These are phyloP conservation scores for Cetraspora pellucida DNA, from an alignment of 192 early-diverging fungal species.

Conservation along the genomic window DNA sequence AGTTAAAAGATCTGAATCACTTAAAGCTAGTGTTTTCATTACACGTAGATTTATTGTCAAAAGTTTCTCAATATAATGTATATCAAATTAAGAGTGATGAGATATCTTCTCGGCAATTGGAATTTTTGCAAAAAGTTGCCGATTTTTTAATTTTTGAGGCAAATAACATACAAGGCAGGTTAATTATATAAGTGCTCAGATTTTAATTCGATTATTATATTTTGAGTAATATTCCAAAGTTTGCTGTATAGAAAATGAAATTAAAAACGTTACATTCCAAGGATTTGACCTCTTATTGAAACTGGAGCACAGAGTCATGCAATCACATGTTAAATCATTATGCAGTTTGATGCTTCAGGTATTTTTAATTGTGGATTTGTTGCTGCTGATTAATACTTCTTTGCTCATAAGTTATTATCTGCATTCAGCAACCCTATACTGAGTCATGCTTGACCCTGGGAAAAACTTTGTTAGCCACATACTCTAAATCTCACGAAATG, in stretches of 20 bases:
- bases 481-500: conserved; percentile 27
- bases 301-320: too few species aligned
- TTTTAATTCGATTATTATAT: neutral
- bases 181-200: neutral
- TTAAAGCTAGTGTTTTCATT: neutral
- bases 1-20: neutral
- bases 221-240: neutral
- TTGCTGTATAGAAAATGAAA: too few species aligned
- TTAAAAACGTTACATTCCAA: too few species aligned
- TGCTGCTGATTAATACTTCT: too few species aligned
- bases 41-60: neutral
- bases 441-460: neutral
- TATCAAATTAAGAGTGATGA: neutral
- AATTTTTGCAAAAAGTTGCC: neutral
- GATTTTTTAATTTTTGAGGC: neutral
- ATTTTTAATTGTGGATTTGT: too few species aligned
- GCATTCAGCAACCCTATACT: too few species aligned
- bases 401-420: too few species aligned
- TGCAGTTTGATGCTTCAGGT: too few species aligned
- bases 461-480: conserved; percentile 6
- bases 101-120: neutral
- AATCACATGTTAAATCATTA: too few species aligned
- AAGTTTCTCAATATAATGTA: neutral
- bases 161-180: too few species aligned
- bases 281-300: too few species aligned